Base-by-base conservation (phyloP, 2,329 filamentous ascomycete genomes). In the Zasmidium citrigriseum region DNA sequence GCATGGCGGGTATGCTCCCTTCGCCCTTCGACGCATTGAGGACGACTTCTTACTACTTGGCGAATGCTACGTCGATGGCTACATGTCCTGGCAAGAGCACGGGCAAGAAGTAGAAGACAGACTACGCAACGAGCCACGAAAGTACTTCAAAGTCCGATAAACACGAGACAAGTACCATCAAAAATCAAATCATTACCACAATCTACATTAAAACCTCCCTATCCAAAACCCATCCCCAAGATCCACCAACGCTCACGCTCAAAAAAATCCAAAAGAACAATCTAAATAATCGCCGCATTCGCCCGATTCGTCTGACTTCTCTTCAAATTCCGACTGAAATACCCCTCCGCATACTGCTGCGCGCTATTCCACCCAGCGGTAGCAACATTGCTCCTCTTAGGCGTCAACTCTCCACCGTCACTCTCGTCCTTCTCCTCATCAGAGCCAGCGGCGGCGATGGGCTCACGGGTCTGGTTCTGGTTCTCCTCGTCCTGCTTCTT, bases 281-380 rank as follows among this genome's bases (percentile, higher is more conserved):
- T 50, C 52, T 61, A 61, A 18, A 56, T 49, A 29, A 64, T 58
- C n/a, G 61, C 54, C 12, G 59, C 61, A 56, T 65, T 65, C 48
- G 54, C 56, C 50, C 52, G 53, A 49, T 65, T 65, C 52, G 63
- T 63, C 23, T 54, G 47, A 29, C 57, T 54, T 12, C 61, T 54
- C 21, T 51, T 55, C 50, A 63, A 22, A 52, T 65, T 65, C n/a
- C 48, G 41, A 12, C 57, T 62, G 52, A 63, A 50, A 38, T 63
- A 61, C 47, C 57, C 52, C 11, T 41, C 44, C 5, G 55, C 55
- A 20, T 46, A 25, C 27, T 45, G 46, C 20, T 58, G 53, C 7
- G 52, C 56, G 14, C 41, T 55, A 21, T 45, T 46, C 11, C 34
- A 41, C 7, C 34, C 34, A 41, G 47, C 46, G 7, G 58, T 25